phyloP scores from a whole-genome alignment of 306 rosid species.

The Prunus mongolica region DNA sequence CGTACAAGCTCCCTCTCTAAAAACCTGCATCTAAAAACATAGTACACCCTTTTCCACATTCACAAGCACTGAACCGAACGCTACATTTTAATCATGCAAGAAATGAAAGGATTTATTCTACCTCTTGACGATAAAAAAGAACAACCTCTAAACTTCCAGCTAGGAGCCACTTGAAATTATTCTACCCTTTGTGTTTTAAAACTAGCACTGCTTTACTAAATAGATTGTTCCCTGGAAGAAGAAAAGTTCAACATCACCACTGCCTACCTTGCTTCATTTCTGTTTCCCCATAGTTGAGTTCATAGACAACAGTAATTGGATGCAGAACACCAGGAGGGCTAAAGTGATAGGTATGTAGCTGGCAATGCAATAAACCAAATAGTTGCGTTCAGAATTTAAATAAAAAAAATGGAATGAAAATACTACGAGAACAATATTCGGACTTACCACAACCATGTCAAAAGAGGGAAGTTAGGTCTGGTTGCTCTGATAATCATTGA shows the following conservation, averaged over 20 bases:
- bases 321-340: slow-evolving; percentile 83
- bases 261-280: slow-evolving; percentile 90
- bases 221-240: not conserved
- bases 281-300: slow-evolving; percentile 88
- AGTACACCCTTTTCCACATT: not conserved
- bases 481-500: not conserved
- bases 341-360: slow-evolving; percentile 75
- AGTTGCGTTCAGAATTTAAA: slow-evolving; percentile 6
- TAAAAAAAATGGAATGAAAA: not conserved
- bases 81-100: not conserved
- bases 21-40: not conserved
- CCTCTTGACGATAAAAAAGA: not conserved
- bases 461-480: not conserved
- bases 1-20: not conserved
- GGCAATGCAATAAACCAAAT: slow-evolving; percentile 32
- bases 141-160: not conserved
- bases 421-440: not conserved
- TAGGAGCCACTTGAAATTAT: not conserved
- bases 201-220: not conserved
- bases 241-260: slow-evolving; percentile 10
- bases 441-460: not conserved
- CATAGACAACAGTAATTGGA: slow-evolving; percentile 74
- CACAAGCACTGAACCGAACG: not conserved
- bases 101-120: not conserved
- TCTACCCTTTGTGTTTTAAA: not conserved